Evolutionary conservation across 1,139 yeast species (phyloP), one percentile per base, ranked within the genome.

Genomic region (Candida glucosophila): DNA sequence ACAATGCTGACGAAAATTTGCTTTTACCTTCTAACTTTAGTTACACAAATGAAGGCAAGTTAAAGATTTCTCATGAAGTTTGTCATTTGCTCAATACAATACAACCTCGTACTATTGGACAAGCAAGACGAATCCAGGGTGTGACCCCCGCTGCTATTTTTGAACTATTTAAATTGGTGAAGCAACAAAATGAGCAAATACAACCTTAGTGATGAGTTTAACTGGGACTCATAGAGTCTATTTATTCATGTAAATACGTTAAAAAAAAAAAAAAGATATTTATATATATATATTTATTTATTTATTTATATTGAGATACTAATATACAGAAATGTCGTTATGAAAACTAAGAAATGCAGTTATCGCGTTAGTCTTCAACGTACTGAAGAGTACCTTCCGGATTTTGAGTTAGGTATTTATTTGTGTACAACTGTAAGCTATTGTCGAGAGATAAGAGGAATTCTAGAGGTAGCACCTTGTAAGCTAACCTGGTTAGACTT

Each of bases 101-200:
- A 9, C 80, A 83, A 35, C 98, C 98, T 0, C 73, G 72, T 29
- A 90, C 96, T 0, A 73, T 90, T 25, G 97, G 97, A 1, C 97
- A 90, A 47, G 97, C 97, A 0, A 67, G 95, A 44, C 66, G 97
- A 39, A 80, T 88, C 11, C 94, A 90, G 44, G 97, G 98, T 0
- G 77, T 90, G 1, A 90, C 97, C 0, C 95, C 97, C 0, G 83
- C 86, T 2, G 79, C 88, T 0, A 58, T 78, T 3, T 78, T 78
- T 40, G 86, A 78, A 39, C 59, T 80, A 21, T 78, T 73, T 36
- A 62, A 59, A 32, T 43, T 65, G 29, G 67, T 62, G 4, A 53
- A n/a, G n/a, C n/a, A n/a, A n/a, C n/a, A n/a, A n/a, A n/a, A n/a
- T n/a, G n/a, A n/a, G n/a, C n/a, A n/a, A n/a, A n/a, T n/a, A n/a